phyloP scores from a whole-genome alignment of 495 filamentous ascomycete species.

The Daldinia grandis region DNA sequence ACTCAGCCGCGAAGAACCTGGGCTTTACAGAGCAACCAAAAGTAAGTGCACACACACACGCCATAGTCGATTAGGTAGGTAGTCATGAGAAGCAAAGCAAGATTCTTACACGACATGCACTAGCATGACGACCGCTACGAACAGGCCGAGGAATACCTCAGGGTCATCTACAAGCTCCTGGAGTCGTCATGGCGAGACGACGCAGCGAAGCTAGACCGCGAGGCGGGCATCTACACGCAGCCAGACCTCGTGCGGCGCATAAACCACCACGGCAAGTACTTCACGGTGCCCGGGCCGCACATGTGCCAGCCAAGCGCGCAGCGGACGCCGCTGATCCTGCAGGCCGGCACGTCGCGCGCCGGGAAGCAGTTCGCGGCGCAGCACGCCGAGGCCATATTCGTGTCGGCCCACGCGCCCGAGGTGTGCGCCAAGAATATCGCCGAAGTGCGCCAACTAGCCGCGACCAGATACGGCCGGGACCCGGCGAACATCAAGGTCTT shows the following conservation, averaged over 20 bases:
- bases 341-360: constrained; percentile 70
- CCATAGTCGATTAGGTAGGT: too few relatives aligned
- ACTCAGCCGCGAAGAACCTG: constrained; percentile 71
- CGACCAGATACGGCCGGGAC: constrained; percentile 56
- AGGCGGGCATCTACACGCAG: constrained; percentile 65
- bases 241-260: constrained; percentile 68
- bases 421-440: constrained; percentile 57
- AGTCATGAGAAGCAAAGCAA: neutral
- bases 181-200: constrained; percentile 75
- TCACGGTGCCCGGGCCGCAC: constrained; percentile 70
- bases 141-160: constrained; percentile 72
- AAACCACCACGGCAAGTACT: constrained; percentile 73
- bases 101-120: constrained; percentile 17
- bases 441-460: constrained; percentile 58
- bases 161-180: constrained; percentile 74
- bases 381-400: constrained; percentile 68
- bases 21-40: constrained; percentile 60
- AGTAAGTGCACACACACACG: constrained; percentile 30
- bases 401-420: constrained; percentile 57
- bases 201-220: constrained; percentile 65
- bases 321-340: constrained; percentile 69
- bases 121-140: constrained; percentile 74
- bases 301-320: constrained; percentile 71
- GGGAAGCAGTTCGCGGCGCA: constrained; percentile 71
- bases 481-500: constrained; percentile 63